A percentile compares a stretch with the other conserved stretches of the same genome.
Conservation (phyloP, 495 filamentous ascomycete species). For the Neohortaea acidophila region DNA sequence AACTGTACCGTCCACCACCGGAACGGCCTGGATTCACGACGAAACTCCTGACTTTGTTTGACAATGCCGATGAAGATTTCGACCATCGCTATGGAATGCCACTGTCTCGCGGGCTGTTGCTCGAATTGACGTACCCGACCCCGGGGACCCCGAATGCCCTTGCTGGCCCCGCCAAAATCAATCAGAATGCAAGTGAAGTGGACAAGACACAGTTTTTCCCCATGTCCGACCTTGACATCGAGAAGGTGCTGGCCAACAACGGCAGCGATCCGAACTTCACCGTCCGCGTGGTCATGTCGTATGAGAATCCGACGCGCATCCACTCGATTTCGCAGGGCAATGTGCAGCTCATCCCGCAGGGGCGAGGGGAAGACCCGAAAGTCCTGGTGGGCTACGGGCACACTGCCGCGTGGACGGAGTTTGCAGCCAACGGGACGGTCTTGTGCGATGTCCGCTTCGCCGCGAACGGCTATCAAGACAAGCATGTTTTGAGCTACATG, state of each 20-base stretch:
- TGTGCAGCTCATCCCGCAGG: conserved; percentile 20
- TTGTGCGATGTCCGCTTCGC: conserved; percentile 23
- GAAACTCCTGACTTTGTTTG: conserved; percentile 20
- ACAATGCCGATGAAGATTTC: conserved; percentile 18
- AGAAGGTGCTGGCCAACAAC: conserved; percentile 14
- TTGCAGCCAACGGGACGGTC: conserved; percentile 14
- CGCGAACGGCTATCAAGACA: conserved; percentile 10
- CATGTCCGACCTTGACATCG: conserved; percentile 1
- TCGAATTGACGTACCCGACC: conserved; percentile 5
- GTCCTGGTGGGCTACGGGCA: conserved; percentile 20
- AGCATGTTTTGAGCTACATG: conserved; percentile 11
- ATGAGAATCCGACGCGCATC: conserved; percentile 13
- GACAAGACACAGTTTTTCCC: not conserved
- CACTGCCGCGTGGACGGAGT: conserved; percentile 19
- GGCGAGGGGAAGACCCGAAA: conserved; percentile 8
- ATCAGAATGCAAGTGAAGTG: not conserved
- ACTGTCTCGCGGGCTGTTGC: conserved; percentile 8
- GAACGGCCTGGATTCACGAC: not conserved
- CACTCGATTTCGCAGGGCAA: conserved; percentile 21
- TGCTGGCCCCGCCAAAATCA: not conserved
- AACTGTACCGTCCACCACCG: conserved; percentile 1
- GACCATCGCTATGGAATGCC: conserved; percentile 1
- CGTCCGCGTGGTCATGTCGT: conserved; percentile 12
- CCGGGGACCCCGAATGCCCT: not conserved
- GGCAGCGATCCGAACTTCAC: conserved; percentile 12